A percentile compares a stretch with the other conserved stretches of the same genome.
These are phyloP conservation scores for Monosporascus ibericus DNA, from an alignment of 2,329 filamentous ascomycete genomes.

Conservation along the genomic window DNA sequence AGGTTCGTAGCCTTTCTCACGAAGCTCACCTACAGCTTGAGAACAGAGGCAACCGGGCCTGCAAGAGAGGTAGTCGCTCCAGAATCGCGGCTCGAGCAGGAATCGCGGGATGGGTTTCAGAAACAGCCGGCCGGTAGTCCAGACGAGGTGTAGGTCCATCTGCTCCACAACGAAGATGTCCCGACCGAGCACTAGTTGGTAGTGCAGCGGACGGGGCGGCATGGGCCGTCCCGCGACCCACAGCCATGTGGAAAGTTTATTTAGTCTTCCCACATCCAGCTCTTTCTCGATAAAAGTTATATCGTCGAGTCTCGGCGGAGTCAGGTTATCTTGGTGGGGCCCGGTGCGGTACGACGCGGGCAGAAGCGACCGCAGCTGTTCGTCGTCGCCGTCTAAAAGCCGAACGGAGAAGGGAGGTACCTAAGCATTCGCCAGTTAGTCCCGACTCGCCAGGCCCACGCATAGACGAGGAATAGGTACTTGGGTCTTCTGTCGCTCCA, in stretches of 20 bases:
- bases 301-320: constrained; percentile 5
- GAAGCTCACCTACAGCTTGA: no score
- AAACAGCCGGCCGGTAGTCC: constrained; percentile 14
- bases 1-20: no score
- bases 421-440: not conserved
- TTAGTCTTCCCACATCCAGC: constrained; percentile 2
- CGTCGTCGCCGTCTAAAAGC: not conserved
- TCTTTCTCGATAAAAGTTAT: constrained; percentile 4
- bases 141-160: constrained; percentile 20
- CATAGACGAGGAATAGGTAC: no score
- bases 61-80: constrained; percentile 46
- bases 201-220: constrained; percentile 19
- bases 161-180: constrained; percentile 16
- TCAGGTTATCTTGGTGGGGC: not conserved
- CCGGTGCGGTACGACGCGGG: constrained; percentile 5
- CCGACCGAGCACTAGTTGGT: constrained; percentile 18
- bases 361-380: constrained; percentile 2
- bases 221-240: constrained; percentile 21
- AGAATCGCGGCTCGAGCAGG: constrained; percentile 18
- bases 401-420: not conserved
- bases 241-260: constrained; percentile 10
- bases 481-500: no score
- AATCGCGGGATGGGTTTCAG: constrained; percentile 24
- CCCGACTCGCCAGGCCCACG: no score
- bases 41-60: constrained; percentile 54